Evolutionary conservation across 2,329 filamentous ascomycete genomes (phyloP), one percentile per base, ranked within the genome.

Genomic region (Cercospora sesami): DNA sequence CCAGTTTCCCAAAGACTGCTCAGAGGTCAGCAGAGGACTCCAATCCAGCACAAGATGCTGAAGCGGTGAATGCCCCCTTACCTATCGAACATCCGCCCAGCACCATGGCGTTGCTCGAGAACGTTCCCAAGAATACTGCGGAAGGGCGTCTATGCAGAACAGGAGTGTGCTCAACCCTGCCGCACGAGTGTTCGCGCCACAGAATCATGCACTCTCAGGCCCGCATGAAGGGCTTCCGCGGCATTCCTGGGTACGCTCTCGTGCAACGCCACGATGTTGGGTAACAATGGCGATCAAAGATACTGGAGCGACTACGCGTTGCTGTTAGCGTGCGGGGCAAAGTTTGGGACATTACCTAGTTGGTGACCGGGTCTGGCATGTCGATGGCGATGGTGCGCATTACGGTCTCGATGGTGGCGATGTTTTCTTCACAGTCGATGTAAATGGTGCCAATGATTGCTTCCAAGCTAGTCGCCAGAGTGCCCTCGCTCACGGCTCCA

Each of bases 371-470:
- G 31, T 30, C 62, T 30, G 48, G 62, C 14, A 64, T 31, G 14
- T 57, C 16, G 30, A 64, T 64, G 48, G 31, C 31, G 9, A 64
- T 30, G 9, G 31, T 51, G 14, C 30, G 21, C 62, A 64, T 42
- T 5, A 28, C 48, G 23, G 12, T 6, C 21, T 42, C 30, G 31
- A 59, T 18, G n/a, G 39, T 30, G 1, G 28, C 30, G 12, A 58
- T 58, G 21, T 31, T 16, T 1, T 36, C 33, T 12, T 51, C 48
- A 31, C 62, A 64, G n/a, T 42, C 62, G 21, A 51, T n/a, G 21
- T 64, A 64, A 51, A 64, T 64, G 31, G 62, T 51, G n/a, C 62
- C 51, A 45, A 64, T 42, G 51, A 64, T 21, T 21, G 63, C 63
- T 59, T 64, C 53, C 21, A 64, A 31, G 21, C 63, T 26, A 8